These are phyloP conservation scores for Thuidium tamariscinum DNA, from an alignment of 225 moss, liverwort and hornwort genomes.

Conservation along the genomic window DNA sequence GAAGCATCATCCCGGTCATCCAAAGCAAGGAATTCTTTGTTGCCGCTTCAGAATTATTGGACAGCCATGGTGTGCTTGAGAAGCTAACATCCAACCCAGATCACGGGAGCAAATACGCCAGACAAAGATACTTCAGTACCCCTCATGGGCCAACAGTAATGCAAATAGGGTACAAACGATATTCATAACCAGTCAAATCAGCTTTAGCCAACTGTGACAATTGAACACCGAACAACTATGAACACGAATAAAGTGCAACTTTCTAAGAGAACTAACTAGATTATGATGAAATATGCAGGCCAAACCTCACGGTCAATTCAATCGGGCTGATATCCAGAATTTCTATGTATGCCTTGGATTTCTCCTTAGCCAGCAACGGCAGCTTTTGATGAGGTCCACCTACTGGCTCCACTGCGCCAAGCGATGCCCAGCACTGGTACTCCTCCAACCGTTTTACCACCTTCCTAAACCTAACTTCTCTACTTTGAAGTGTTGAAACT, in stretches of 20 bases:
- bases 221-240: not conserved
- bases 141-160: not conserved
- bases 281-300: not conserved
- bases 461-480: slow-evolving; percentile 50
- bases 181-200: not conserved
- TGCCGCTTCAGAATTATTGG: slow-evolving; percentile 60
- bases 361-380: slow-evolving; percentile 64
- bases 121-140: not conserved
- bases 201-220: not conserved
- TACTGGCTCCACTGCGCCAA: slow-evolving; percentile 62
- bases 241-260: not conserved
- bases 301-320: slow-evolving; percentile 75
- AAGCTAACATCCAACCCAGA: slow-evolving; percentile 33
- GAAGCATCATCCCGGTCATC: slow-evolving; percentile 88
- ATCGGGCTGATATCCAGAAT: slow-evolving; percentile 74
- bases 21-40: slow-evolving; percentile 68
- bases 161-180: not conserved
- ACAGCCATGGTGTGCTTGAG: slow-evolving; percentile 93
- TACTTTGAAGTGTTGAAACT: slow-evolving; percentile 34
- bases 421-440: slow-evolving; percentile 85
- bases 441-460: slow-evolving; percentile 56
- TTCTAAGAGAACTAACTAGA: not conserved
- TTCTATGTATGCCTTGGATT: slow-evolving; percentile 80
- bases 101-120: not conserved
- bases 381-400: slow-evolving; percentile 67